Evolutionary conservation across 2,329 filamentous ascomycete species (phyloP).

Genomic region (Huntiella omanensis): DNA sequence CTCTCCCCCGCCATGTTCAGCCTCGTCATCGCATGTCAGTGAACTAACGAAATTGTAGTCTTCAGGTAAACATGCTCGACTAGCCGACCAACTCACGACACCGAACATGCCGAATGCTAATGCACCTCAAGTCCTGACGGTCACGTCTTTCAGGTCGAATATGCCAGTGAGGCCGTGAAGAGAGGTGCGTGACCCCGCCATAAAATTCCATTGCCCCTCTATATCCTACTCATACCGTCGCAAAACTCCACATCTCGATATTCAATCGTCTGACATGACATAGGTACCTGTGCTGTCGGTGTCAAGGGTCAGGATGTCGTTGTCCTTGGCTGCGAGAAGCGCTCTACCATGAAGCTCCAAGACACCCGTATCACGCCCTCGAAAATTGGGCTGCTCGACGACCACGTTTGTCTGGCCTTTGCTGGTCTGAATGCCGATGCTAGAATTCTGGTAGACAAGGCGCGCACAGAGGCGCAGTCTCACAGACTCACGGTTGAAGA

Average conservation of each 20-base stretch:
- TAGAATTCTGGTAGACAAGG: constrained; percentile 95
- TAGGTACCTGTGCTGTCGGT: constrained; percentile 91
- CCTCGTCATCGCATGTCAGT: constrained; percentile 15
- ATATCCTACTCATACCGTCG: neutral
- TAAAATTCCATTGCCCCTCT: constrained; percentile 1
- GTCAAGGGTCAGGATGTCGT: constrained; percentile 94
- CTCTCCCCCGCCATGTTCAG: constrained; percentile 13
- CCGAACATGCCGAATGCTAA: constrained; percentile 29
- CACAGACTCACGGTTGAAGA: constrained; percentile 95
- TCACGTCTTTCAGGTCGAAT: constrained; percentile 99
- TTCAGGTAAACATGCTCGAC: constrained; percentile 45
- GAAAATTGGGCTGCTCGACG: constrained; percentile 92
- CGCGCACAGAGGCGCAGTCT: constrained; percentile 88
- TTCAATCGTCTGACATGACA: neutral
- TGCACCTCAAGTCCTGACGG: constrained; percentile 65
- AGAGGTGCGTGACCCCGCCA: constrained; percentile 43
- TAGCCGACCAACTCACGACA: too few species aligned
- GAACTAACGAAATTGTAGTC: constrained; percentile 41
- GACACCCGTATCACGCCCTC: constrained; percentile 97
- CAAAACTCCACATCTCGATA: neutral
- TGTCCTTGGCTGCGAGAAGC: constrained; percentile 94
- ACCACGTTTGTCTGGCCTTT: constrained; percentile 91
- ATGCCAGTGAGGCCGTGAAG: constrained; percentile 96
- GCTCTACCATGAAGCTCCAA: constrained; percentile 97
- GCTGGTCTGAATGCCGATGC: constrained; percentile 95